Conservation (phyloP, 352 stramenopile genomes). For the Pythium coloratum region DNA sequence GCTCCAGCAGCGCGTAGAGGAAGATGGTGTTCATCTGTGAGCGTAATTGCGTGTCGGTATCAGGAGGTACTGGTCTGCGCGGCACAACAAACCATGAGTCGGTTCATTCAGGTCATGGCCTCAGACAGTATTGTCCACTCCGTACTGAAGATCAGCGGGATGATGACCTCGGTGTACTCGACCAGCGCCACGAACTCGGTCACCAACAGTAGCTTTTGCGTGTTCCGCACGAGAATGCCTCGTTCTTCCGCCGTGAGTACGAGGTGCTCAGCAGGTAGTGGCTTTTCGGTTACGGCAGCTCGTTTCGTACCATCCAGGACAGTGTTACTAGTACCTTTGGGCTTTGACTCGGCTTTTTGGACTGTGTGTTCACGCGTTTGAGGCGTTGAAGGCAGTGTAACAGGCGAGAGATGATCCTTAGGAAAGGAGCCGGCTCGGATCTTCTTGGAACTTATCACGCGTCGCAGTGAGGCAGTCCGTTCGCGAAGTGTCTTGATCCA, state of each 20-base stretch:
- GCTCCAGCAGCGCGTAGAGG: conserved; percentile 21
- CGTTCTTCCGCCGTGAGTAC: conserved; percentile 5
- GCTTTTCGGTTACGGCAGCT: too few relatives aligned
- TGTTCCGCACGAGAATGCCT: conserved; percentile 11
- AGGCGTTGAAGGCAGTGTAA: too few relatives aligned
- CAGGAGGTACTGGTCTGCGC: background rate
- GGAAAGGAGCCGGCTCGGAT: too few relatives aligned
- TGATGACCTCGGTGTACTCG: conserved; percentile 40
- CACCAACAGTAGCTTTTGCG: conserved; percentile 28
- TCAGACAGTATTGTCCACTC: background rate
- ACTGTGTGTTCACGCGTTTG: background rate
- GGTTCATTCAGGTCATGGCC: too few relatives aligned
- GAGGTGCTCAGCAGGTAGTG: conserved; percentile 3
- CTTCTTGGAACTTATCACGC: background rate
- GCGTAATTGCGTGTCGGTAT: background rate
- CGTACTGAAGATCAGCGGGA: conserved; percentile 38
- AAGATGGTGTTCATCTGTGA: conserved; percentile 8
- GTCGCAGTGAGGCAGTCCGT: background rate
- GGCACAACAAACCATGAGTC: background rate
- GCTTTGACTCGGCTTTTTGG: background rate
- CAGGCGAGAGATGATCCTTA: too few relatives aligned
- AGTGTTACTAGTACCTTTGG: too few relatives aligned
- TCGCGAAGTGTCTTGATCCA: background rate
- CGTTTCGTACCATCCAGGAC: too few relatives aligned
- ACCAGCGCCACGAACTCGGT: conserved; percentile 37